phyloP scores from a whole-genome alignment of 805 yeast genomes.

The Wickerhamomyces kurtzmanii region DNA sequence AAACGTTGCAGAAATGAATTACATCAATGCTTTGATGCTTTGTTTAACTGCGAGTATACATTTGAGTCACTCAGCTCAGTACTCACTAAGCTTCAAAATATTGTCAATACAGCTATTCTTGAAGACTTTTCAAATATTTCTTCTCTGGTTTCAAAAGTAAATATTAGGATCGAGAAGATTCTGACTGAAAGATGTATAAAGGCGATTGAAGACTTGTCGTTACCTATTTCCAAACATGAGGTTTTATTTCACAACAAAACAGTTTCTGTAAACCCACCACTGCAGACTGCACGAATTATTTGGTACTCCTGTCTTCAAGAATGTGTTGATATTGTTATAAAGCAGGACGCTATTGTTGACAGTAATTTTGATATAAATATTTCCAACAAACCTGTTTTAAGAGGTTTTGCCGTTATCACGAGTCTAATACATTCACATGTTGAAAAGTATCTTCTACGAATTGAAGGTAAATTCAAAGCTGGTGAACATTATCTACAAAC shows the following conservation, averaged over 20 bases:
- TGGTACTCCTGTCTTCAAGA: constrained; percentile 19
- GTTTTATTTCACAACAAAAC: constrained; percentile 26
- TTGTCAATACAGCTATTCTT: constrained; percentile 23
- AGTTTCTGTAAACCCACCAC: constrained; percentile 28
- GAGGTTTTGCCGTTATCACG: constrained; percentile 5
- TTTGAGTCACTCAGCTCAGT: constrained; percentile 7
- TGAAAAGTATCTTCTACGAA: constrained; percentile 10
- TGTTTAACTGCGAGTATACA: constrained; percentile 19
- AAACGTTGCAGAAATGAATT: constrained; percentile 18
- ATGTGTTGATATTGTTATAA: constrained; percentile 10
- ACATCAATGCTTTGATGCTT: constrained; percentile 8
- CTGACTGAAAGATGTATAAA: constrained; percentile 19
- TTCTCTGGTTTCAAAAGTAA: constrained; percentile 22
- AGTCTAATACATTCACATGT: constrained; percentile 8
- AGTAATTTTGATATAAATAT: constrained; percentile 13
- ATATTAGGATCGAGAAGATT: constrained; percentile 18
- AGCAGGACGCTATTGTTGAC: constrained; percentile 16
- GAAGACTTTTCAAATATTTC: constrained; percentile 26
- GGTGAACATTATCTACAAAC: constrained; percentile 28
- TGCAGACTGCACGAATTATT: constrained; percentile 24
- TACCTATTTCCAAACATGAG: constrained; percentile 17
- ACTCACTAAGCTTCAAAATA: constrained; percentile 22
- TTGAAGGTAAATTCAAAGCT: constrained; percentile 22
- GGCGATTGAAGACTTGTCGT: constrained; percentile 2
- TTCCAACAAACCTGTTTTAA: background rate